Evolutionary conservation across 192 early-diverging fungal species (phyloP).

Genomic region (Mortierella claussenii): DNA sequence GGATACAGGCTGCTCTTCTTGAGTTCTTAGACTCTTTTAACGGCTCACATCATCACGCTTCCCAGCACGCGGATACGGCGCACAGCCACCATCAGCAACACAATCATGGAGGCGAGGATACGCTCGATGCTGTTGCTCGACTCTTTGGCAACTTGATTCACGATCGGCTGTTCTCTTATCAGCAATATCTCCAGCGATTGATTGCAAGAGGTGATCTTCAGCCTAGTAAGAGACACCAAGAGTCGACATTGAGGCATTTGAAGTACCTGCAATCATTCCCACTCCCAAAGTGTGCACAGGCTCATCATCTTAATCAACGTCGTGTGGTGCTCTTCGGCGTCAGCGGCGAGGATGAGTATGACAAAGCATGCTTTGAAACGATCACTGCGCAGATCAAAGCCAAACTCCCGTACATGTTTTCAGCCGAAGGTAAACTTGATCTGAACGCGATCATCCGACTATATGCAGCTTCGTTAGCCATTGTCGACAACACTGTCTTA

Average conservation of each 20-base stretch:
- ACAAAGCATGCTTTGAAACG: conserved; percentile 36
- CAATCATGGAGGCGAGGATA: conserved; percentile 29
- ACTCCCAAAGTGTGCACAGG: conserved; percentile 36
- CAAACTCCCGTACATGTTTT: conserved; percentile 53
- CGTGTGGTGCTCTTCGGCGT: conserved; percentile 57
- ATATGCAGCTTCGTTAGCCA: no score
- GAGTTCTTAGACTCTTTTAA: conserved; percentile 61
- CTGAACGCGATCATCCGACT: not conserved
- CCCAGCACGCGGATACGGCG: not conserved
- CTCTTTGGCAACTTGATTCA: conserved; percentile 66
- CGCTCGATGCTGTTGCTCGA: conserved; percentile 43
- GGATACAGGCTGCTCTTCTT: conserved; percentile 60
- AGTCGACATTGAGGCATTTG: conserved; percentile 55
- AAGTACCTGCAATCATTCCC: conserved; percentile 61
- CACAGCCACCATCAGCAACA: conserved; percentile 14
- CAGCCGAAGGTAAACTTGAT: conserved; percentile 30
- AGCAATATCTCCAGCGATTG: conserved; percentile 63
- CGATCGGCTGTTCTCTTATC: conserved; percentile 66
- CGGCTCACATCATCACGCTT: conserved; percentile 14
- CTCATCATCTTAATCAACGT: conserved; percentile 61
- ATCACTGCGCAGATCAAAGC: conserved; percentile 42
- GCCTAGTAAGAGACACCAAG: conserved; percentile 33
- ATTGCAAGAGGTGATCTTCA: conserved; percentile 67
- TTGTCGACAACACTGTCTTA: not conserved
- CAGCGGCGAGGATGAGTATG: conserved; percentile 46